Evolutionary conservation across 768 basidiomycete species (phyloP), one percentile per base, ranked within the genome.

Genomic region (Strobilomyces confusus): DNA sequence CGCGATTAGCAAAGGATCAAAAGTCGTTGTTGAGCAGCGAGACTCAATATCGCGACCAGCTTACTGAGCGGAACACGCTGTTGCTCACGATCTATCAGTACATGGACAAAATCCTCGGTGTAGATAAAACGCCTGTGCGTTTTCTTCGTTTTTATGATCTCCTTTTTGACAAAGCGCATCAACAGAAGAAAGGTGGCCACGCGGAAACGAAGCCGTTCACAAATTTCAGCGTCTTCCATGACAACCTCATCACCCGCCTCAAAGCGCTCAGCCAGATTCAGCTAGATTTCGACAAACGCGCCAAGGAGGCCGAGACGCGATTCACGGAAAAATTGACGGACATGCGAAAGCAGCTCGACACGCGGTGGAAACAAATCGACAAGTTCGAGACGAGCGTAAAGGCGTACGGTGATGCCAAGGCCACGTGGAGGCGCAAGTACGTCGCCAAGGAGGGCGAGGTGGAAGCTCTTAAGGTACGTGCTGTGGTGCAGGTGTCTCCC

Each of bases 51-150:
- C 79, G 94, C 25, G 91, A 95, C 70, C 95, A 98, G 72, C 69
- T 95, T 32, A 93, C 92, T 17, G 95, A 98, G 75, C 77, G 93
- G 51, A 97, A 94, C 67, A 94, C 92, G 23, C 76, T 98, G 29
- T 73, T 98, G 49, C 74, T 97, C 61, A 92, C 92, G 9, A 90
- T 97, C 25, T 97, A 92, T 69, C 93, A 97, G 71, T 94, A 95
- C 65, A 81, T 95, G 78, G 95, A 97, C 62, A 90, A 88, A 75
- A 92, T 97, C 59, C 76, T 95, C 17, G 93, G 93, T 1, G 86
- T 91, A 20, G 90, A 93, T 65, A 91, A 87, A 76, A 87, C 86
- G 0, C 84, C 87, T 36, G 89, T 92, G 87, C 75, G 17, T 48
- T 51, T 17, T n/a, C 51, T 42, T 48, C n/a, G 23, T 5, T 52